These are phyloP conservation scores for Lodderomyces parapsilosis DNA, from an alignment of 1,139 yeast species.

Conservation along the genomic window DNA sequence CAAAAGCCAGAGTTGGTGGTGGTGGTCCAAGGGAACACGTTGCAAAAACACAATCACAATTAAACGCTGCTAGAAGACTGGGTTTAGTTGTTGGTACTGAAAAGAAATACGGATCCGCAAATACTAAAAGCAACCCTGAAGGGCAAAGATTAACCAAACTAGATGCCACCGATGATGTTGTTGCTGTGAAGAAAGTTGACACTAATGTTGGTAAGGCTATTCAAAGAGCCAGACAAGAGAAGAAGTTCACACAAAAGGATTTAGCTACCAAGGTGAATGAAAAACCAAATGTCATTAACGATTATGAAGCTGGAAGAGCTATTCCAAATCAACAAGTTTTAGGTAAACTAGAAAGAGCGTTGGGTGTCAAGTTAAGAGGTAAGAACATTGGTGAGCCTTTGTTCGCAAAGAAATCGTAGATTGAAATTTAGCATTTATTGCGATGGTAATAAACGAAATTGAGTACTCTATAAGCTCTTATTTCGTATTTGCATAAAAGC, in stretches of 20 bases:
- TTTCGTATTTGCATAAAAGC: conserved; percentile 5
- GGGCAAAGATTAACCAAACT: conserved; percentile 94
- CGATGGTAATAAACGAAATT: not conserved
- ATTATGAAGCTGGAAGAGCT: conserved; percentile 96
- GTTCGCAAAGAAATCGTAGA: conserved; percentile 60
- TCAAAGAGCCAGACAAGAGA: conserved; percentile 82
- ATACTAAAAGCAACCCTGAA: conserved; percentile 69
- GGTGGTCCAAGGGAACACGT: conserved; percentile 86
- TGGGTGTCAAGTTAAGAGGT: conserved; percentile 95
- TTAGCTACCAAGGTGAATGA: conserved; percentile 93
- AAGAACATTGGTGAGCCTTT: conserved; percentile 93
- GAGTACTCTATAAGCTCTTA: not conserved
- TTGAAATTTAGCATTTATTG: not conserved
- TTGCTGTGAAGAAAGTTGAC: conserved; percentile 87
- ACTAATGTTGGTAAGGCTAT: conserved; percentile 84
- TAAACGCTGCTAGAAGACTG: conserved; percentile 90
- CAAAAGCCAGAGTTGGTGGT: conserved; percentile 83
- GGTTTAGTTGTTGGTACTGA: conserved; percentile 90
- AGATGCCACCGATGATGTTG: conserved; percentile 92
- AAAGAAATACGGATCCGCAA: conserved; percentile 82
- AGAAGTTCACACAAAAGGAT: conserved; percentile 90
- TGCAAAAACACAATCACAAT: conserved; percentile 72
- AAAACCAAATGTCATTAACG: conserved; percentile 93
- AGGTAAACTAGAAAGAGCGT: conserved; percentile 88
- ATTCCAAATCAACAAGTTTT: conserved; percentile 93